Evolutionary conservation across 768 basidiomycete genomes (phyloP).

Genomic region (Boletus huronensis): DNA sequence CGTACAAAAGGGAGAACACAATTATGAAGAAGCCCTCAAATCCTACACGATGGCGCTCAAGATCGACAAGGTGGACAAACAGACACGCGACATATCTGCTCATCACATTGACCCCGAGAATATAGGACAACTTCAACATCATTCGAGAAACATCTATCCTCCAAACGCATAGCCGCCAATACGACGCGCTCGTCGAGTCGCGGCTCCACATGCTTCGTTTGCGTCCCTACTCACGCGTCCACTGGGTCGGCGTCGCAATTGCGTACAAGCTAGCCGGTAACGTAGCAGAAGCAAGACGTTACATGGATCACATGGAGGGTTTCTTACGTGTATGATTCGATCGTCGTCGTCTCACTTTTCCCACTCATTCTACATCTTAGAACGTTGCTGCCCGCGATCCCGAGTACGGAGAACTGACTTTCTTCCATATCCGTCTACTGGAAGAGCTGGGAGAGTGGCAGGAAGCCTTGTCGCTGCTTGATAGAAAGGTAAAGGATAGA

Average conservation of each 20-base stretch:
- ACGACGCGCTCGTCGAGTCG: constrained; percentile 74
- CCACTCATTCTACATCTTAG: constrained; percentile 34
- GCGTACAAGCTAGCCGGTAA: constrained; percentile 86
- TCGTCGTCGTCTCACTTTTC: not conserved
- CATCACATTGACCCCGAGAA: not conserved
- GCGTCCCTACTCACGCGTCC: constrained; percentile 77
- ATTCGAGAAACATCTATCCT: constrained; percentile 86
- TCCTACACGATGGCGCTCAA: constrained; percentile 87
- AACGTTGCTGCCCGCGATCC: constrained; percentile 75
- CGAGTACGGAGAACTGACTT: constrained; percentile 78
- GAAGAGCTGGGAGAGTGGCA: constrained; percentile 66
- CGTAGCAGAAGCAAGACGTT: constrained; percentile 60
- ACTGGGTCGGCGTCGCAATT: constrained; percentile 88
- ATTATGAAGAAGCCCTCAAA: constrained; percentile 91
- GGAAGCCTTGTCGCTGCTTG: constrained; percentile 61
- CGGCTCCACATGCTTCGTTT: constrained; percentile 75
- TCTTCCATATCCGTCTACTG: constrained; percentile 72
- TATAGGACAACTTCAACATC: constrained; percentile 90
- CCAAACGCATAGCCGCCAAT: constrained; percentile 83
- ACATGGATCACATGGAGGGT: constrained; percentile 67
- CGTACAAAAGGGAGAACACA: constrained; percentile 90
- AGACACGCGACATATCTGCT: not conserved
- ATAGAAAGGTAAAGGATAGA: constrained; percentile 58
- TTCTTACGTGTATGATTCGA: constrained; percentile 57
- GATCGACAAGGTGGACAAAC: constrained; percentile 78